Evolutionary conservation across 176 grass and related monocot genomes (phyloP), one percentile per base, ranked within the genome.

Genomic region (Canna indica): DNA sequence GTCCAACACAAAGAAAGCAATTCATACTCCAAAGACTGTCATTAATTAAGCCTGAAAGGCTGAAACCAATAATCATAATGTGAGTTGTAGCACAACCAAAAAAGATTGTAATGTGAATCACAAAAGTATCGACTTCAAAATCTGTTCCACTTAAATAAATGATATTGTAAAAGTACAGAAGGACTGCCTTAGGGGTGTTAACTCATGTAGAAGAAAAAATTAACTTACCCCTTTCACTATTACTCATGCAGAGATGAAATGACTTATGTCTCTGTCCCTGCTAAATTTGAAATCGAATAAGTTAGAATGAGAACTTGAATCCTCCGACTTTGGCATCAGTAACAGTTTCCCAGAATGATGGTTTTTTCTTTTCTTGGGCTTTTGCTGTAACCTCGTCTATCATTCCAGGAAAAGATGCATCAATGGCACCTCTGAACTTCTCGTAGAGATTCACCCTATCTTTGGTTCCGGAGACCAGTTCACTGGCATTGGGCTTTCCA

Each of bases 261-360:
- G 63, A 63, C 1, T 7, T 38, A 11, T 3, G 34, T 0, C 3
- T 65, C 32, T 38, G 9, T 24, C 16, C 17, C 50, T n/a, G 58
- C 1, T 30, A 60, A 60, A 13, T n/a, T 60, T 14, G 10, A 60
- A 30, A 30, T n/a, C 15, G 48, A 59, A 46, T 42, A 66, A 33
- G n/a, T 96, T 77, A 89, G 35, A 97, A 83, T 25, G 86, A 87
- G 64, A 99, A 99, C 69, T 88, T 99, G 86, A 93, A 99, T 64
- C 89, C 86, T 73, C 94, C 89, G 1, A 73, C 74, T 1, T 85
- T 87, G 22, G 82, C 76, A 71, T 93, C 94, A 0, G 72, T 44
- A 64, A 79, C 89, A 17, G 89, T 90, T 38, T 99, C 86, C 94
- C 94, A 90, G 79, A 93, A 93, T 0, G 82, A 79, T 3, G 73